A percentile compares a stretch with the other conserved stretches of the same genome.
Conservation (phyloP, 805 yeast genomes). For the Teunomyces gatunensis region DNA sequence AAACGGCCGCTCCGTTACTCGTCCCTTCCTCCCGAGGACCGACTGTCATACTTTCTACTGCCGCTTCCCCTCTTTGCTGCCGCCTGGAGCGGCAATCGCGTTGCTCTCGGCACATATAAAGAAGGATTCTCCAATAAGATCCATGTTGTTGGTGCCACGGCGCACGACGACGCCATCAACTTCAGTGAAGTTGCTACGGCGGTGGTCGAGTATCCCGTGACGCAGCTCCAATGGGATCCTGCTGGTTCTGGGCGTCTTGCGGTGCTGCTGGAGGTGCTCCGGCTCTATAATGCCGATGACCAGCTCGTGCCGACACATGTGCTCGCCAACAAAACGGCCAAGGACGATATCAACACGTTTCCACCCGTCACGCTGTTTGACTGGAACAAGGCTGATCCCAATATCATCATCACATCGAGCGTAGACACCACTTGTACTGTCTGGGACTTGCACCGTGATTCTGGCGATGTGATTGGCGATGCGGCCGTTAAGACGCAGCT, state of each 20-base stretch:
- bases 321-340: constrained; percentile 36
- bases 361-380: constrained; percentile 95
- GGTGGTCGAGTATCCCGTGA: constrained; percentile 63
- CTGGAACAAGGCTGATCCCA: constrained; percentile 78
- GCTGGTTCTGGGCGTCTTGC: constrained; percentile 52
- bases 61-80: constrained; percentile 33
- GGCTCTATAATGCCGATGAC: constrained; percentile 58
- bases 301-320: constrained; percentile 42
- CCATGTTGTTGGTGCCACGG: constrained; percentile 43
- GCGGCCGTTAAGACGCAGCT: constrained; percentile 83
- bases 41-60: constrained; percentile 24
- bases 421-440: constrained; percentile 96
- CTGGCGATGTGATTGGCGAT: not conserved
- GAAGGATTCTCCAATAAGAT: constrained; percentile 74
- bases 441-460: constrained; percentile 68
- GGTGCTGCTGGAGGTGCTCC: constrained; percentile 68
- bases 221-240: constrained; percentile 72
- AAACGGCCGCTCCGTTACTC: not conserved
- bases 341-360: constrained; percentile 47
- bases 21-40: constrained; percentile 8
- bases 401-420: constrained; percentile 74
- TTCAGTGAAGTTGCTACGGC: constrained; percentile 51
- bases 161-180: constrained; percentile 32
- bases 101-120: constrained; percentile 74
- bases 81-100: constrained; percentile 44